Evolutionary conservation across 2,329 filamentous ascomycete genomes (phyloP).

Genomic region (Talaromyces pinophilus): DNA sequence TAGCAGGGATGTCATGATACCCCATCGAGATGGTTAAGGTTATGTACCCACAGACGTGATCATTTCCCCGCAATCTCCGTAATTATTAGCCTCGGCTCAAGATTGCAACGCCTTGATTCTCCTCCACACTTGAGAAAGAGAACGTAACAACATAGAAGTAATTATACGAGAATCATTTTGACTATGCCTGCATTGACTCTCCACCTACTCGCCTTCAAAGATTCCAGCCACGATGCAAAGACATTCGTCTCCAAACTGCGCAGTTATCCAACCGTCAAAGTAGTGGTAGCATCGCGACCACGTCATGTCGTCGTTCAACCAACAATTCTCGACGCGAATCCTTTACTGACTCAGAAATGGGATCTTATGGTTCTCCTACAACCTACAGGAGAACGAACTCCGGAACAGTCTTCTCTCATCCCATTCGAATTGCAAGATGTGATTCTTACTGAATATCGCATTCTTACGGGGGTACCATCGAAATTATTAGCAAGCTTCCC

Average conservation of each 20-base stretch:
- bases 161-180: background rate
- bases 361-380: conserved; percentile 41
- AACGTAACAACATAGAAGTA: background rate
- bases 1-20: background rate
- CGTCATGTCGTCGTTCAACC: conserved; percentile 41
- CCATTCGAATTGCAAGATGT: conserved; percentile 26
- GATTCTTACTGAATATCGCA: conserved; percentile 35
- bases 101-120: background rate
- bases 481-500: conserved; percentile 36
- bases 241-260: conserved; percentile 34
- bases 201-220: conserved; percentile 36
- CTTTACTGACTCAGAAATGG: conserved; percentile 36
- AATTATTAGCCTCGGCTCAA: background rate
- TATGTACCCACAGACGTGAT: background rate
- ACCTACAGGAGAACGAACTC: background rate
- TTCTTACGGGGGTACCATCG: conserved; percentile 39
- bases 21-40: background rate
- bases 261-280: conserved; percentile 28
- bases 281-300: conserved; percentile 40
- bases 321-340: conserved; percentile 32
- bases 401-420: conserved; percentile 23
- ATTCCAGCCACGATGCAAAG: conserved; percentile 27
- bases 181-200: conserved; percentile 41
- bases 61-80: conserved; percentile 4
- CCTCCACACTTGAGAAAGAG: background rate